phyloP scores from a whole-genome alignment of 805 yeast genomes.

The Metschnikowia gelsemii region DNA sequence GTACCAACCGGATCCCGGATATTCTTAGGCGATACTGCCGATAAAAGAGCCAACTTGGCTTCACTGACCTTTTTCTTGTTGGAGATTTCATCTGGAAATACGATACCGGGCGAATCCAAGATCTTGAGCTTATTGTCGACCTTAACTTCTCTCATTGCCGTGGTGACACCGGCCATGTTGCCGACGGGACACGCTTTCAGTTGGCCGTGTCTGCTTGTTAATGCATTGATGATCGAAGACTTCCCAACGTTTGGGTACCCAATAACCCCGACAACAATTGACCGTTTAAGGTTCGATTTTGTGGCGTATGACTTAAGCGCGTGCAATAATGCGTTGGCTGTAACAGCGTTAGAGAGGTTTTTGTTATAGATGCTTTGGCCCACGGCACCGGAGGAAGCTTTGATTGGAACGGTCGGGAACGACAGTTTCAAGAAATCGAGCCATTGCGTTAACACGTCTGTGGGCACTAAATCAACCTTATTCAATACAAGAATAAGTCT shows the following conservation, averaged over 20 bases:
- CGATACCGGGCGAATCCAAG: slow-evolving; percentile 96
- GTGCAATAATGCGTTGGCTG: slow-evolving; percentile 72
- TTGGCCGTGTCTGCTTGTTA: slow-evolving; percentile 74
- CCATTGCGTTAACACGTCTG: slow-evolving; percentile 82
- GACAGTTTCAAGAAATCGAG: slow-evolving; percentile 69
- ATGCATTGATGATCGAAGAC: slow-evolving; percentile 88
- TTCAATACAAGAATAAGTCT: slow-evolving; percentile 83
- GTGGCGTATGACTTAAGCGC: slow-evolving; percentile 84
- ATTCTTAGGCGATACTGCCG: slow-evolving; percentile 86
- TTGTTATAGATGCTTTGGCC: slow-evolving; percentile 69
- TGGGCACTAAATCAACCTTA: slow-evolving; percentile 91
- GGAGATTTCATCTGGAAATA: slow-evolving; percentile 70
- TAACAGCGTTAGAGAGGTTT: slow-evolving; percentile 64
- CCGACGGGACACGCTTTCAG: slow-evolving; percentile 91
- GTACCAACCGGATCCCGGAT: slow-evolving; percentile 84
- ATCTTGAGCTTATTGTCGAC: slow-evolving; percentile 85
- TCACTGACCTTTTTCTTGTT: slow-evolving; percentile 46
- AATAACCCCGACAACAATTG: slow-evolving; percentile 90
- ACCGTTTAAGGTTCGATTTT: slow-evolving; percentile 80
- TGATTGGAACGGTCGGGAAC: slow-evolving; percentile 91
- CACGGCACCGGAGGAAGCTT: slow-evolving; percentile 73
- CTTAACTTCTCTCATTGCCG: slow-evolving; percentile 86
- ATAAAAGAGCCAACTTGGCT: slow-evolving; percentile 84
- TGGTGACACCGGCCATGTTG: slow-evolving; percentile 96
- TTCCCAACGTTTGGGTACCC: slow-evolving; percentile 98